Evolutionary conservation across 768 basidiomycete species (phyloP), one percentile per base, ranked within the genome.

Genomic region (Lactarius sanguifluus): DNA sequence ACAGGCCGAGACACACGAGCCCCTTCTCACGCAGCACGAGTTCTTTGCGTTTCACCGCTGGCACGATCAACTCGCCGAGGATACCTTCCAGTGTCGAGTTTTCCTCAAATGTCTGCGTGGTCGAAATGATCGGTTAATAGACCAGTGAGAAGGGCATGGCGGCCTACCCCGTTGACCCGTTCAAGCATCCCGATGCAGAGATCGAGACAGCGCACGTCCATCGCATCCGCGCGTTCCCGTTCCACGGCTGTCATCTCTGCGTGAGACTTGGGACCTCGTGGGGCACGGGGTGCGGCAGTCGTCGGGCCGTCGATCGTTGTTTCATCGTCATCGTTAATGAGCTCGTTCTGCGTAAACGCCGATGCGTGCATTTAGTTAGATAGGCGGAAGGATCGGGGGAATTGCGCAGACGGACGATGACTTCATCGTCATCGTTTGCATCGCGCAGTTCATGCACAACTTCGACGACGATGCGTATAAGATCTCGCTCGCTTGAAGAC

Each of bases 21-120:
- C 93, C 93, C 74, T 90, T 88, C 75, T 94, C 91, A 47, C 92
- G 83, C 71, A 96, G 81, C 1, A 83, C 81, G 6, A 91, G 81
- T 71, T 96, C 94, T 77, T 96, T 96, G 61, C 92, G 85, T 73
- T 89, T 88, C 54, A 98, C 92, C 5, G 92, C 86, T 2, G 96
- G 96, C 38, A 97, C 85, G 72, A 98, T 93, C 20, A 99, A 80
- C 71, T 98, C 94, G 12, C 91, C 80, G 75, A 86, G 73, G 25
- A 82, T 76, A 32, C 91, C 90, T 66, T 87, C 85, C 65, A 91
- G 76, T 5, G 85, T 87, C 8, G 88, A 86, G 73, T 90, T 89
- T 66, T 90, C 88, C 69, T 87, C 83, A 61, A 85, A 84, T 1
- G 81, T 83, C 83, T 84, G 62, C 36, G 36, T 3, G 16, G 62